Percentiles rank a stretch among this genome's conserved stretches.
phyloP scores from a whole-genome alignment of 2,329 filamentous ascomycete genomes.

The Colletotrichum horii region DNA sequence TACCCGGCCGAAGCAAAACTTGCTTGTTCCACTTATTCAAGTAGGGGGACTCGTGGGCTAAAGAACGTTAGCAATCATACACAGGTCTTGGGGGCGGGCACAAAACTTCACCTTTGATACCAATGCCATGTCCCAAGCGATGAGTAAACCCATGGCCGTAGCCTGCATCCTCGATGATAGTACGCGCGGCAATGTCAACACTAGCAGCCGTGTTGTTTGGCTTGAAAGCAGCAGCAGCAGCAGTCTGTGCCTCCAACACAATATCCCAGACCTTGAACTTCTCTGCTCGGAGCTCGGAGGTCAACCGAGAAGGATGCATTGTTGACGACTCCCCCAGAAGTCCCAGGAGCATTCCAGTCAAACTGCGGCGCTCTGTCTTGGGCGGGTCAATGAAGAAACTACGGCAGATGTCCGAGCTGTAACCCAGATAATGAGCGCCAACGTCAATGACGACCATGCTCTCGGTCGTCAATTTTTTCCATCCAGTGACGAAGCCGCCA shows the following conservation, averaged over 20 bases:
- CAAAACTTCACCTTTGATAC: constrained; percentile 52
- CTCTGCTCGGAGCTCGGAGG: constrained; percentile 40
- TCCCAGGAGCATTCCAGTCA: background rate
- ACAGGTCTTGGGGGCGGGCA: background rate
- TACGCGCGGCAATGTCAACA: constrained; percentile 65
- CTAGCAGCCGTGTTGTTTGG: constrained; percentile 60
- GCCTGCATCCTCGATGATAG: constrained; percentile 61
- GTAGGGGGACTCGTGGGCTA: constrained; percentile 67
- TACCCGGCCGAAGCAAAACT: constrained; percentile 54
- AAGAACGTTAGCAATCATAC: background rate
- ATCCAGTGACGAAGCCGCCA: constrained; percentile 56
- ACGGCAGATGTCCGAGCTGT: constrained; percentile 68
- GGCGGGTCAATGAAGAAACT: constrained; percentile 60
- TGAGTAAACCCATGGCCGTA: constrained; percentile 67
- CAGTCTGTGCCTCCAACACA: constrained; percentile 66
- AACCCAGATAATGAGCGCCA: constrained; percentile 65
- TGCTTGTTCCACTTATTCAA: constrained; percentile 65
- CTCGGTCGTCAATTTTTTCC: constrained; percentile 55
- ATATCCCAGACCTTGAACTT: constrained; percentile 65
- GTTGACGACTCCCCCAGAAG: background rate
- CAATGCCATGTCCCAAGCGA: constrained; percentile 67
- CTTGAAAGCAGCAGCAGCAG: constrained; percentile 54
- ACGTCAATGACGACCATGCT: constrained; percentile 69
- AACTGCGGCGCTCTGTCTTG: background rate
- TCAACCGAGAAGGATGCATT: background rate